A percentile compares a stretch with the other conserved stretches of the same genome.
Evolutionary conservation across 2,329 filamentous ascomycete genomes (phyloP).

Genomic region (Aciculosporium take): DNA sequence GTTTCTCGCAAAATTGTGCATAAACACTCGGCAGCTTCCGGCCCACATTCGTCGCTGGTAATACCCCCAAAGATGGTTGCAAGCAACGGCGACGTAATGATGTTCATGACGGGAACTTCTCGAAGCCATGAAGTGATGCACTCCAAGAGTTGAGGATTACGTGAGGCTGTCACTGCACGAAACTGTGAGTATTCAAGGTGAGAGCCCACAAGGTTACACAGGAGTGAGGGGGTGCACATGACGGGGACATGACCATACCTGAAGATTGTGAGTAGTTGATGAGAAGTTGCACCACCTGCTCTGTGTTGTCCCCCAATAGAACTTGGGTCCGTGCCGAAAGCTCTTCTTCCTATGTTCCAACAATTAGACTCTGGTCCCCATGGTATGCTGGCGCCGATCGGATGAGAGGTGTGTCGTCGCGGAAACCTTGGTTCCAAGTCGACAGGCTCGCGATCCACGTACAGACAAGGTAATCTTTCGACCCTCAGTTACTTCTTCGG

Average conservation of each 20-base stretch:
- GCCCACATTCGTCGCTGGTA: conserved; percentile 61
- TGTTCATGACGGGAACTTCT: conserved; percentile 71
- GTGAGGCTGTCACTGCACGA: conserved; percentile 52
- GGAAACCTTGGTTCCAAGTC: conserved; percentile 21
- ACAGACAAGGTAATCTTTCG: conserved; percentile 98
- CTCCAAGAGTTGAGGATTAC: conserved; percentile 81
- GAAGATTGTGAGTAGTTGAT: conserved; percentile 88
- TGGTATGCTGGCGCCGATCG: conserved; percentile 20
- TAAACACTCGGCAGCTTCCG: conserved; percentile 81
- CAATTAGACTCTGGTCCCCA: conserved; percentile 22
- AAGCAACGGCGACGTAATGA: conserved; percentile 76
- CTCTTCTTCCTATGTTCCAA: conserved; percentile 75
- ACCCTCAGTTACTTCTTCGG: conserved; percentile 97
- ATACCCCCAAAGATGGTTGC: conserved; percentile 68
- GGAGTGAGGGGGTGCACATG: neutral
- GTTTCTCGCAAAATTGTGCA: conserved; percentile 89
- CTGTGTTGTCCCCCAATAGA: conserved; percentile 78
- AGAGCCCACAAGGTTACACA: neutral
- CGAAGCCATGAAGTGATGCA: conserved; percentile 95
- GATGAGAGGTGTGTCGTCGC: conserved; percentile 19
- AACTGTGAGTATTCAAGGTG: neutral
- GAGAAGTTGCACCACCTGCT: conserved; percentile 73
- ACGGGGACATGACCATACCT: conserved; percentile 39
- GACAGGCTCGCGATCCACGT: conserved; percentile 54
- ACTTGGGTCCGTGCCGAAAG: conserved; percentile 73